Evolutionary conservation across 2,329 filamentous ascomycete species (phyloP).

Genomic region (Ceratocystis huliohia): DNA sequence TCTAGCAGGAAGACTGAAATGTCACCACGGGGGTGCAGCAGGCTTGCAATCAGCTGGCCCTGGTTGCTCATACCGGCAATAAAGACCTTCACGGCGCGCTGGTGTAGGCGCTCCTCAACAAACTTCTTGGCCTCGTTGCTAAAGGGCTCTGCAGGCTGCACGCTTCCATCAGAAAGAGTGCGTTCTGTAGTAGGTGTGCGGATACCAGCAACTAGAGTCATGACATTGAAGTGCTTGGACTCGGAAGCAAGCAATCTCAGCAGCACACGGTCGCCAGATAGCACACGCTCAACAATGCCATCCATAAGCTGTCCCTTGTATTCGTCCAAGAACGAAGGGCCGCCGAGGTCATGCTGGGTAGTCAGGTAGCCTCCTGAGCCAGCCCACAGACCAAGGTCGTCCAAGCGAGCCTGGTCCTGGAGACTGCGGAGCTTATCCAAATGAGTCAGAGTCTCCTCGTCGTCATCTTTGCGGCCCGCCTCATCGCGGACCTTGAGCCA

Average conservation of each 20-base stretch:
- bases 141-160: slow-evolving; percentile 74
- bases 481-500: slow-evolving; percentile 93
- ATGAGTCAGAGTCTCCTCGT: slow-evolving; percentile 56
- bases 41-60: slow-evolving; percentile 74
- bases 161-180: slow-evolving; percentile 62
- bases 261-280: slow-evolving; percentile 82
- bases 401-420: slow-evolving; percentile 64
- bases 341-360: slow-evolving; percentile 64
- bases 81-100: slow-evolving; percentile 70
- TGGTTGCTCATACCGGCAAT: slow-evolving; percentile 81
- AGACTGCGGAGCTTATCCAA: slow-evolving; percentile 66
- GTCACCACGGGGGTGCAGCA: slow-evolving; percentile 81
- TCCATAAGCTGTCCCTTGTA: slow-evolving; percentile 79
- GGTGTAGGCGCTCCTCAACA: slow-evolving; percentile 73
- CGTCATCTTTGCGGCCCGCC: slow-evolving; percentile 80
- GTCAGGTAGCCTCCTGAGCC: slow-evolving; percentile 54
- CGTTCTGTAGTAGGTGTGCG: slow-evolving; percentile 82
- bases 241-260: slow-evolving; percentile 69
- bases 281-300: slow-evolving; percentile 76
- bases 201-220: slow-evolving; percentile 80
- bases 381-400: slow-evolving; percentile 71
- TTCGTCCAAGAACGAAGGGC: slow-evolving; percentile 63
- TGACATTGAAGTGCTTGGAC: slow-evolving; percentile 75
- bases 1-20: slow-evolving; percentile 85
- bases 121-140: slow-evolving; percentile 82